Percentiles rank a stretch among this genome's conserved stretches.
phyloP scores from a whole-genome alignment of 768 basidiomycete species.

The Leccinum disarticulatum region DNA sequence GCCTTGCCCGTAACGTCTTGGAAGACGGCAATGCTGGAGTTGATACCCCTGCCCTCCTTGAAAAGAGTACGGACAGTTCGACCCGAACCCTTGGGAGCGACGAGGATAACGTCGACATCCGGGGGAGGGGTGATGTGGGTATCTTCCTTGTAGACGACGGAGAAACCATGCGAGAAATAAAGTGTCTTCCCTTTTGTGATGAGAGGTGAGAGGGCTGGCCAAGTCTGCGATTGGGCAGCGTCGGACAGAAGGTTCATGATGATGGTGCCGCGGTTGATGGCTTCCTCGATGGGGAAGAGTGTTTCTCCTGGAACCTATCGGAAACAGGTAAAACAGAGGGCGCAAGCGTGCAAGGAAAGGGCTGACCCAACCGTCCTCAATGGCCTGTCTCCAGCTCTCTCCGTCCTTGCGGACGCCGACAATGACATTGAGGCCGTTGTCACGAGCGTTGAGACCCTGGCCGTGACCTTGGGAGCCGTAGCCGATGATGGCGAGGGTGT shows the following conservation, averaged over 20 bases:
- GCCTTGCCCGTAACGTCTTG: constrained; percentile 99
- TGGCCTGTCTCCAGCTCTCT: constrained; percentile 94
- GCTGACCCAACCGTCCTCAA: constrained; percentile 92
- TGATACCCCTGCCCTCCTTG: constrained; percentile 99
- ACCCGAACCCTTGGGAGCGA: constrained; percentile 98
- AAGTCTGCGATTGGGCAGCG: constrained; percentile 97
- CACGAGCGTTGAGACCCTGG: constrained; percentile 97
- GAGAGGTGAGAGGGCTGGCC: constrained; percentile 84
- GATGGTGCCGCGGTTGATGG: constrained; percentile 93
- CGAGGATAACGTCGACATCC: constrained; percentile 98
- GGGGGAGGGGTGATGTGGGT: constrained; percentile 89
- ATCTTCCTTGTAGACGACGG: constrained; percentile 96
- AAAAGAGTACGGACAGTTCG: constrained; percentile 99
- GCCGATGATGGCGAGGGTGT: constrained; percentile 97
- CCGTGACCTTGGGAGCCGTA: constrained; percentile 99
- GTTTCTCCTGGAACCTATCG: constrained; percentile 89
- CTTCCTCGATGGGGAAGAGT: constrained; percentile 97
- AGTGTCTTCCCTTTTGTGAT: constrained; percentile 99
- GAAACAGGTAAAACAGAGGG: not conserved
- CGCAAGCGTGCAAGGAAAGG: not conserved
- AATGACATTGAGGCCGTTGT: constrained; percentile 98
- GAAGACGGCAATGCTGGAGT: constrained; percentile 91
- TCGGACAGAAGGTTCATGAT: constrained; percentile 99
- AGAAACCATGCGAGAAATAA: constrained; percentile 99
- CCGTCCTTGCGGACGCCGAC: constrained; percentile 97